These are phyloP conservation scores for Rhazya stricta DNA, from an alignment of 257 asterid species.

Conservation along the genomic window DNA sequence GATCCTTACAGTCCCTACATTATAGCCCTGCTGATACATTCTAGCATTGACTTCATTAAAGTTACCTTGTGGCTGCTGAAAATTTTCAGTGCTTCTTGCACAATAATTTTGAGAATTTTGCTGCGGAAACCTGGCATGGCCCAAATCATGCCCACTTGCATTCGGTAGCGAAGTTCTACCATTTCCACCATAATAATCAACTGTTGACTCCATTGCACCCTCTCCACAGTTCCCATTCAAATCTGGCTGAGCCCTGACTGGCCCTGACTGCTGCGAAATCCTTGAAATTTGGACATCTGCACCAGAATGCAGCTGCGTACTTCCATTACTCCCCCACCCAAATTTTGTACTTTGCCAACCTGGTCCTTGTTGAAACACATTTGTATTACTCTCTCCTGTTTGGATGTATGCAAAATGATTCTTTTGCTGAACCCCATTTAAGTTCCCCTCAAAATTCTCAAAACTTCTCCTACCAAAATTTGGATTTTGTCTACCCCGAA, in stretches of 20 bases:
- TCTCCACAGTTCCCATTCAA: constrained; percentile 13
- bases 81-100: constrained; percentile 22
- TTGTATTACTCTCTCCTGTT: constrained; percentile 5
- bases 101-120: constrained; percentile 16
- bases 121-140: constrained; percentile 13
- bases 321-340: constrained; percentile 5
- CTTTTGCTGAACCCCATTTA: constrained; percentile 10
- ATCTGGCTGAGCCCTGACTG: constrained; percentile 15
- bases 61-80: constrained; percentile 10
- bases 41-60: constrained; percentile 21
- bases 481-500: constrained; percentile 14
- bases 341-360: constrained; percentile 7
- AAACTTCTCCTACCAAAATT: constrained; percentile 9
- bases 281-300: background rate
- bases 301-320: background rate
- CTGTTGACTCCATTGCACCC: constrained; percentile 5
- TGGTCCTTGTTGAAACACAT: constrained; percentile 13
- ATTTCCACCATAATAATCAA: constrained; percentile 20
- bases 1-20: constrained; percentile 14
- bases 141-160: constrained; percentile 20
- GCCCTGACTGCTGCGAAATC: background rate
- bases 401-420: constrained; percentile 3
- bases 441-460: constrained; percentile 2
- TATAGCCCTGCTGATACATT: constrained; percentile 23
- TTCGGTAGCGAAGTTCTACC: constrained; percentile 20